Conservation (phyloP, 1,284 basidiomycete species). For the Fistulinella staudtii region DNA sequence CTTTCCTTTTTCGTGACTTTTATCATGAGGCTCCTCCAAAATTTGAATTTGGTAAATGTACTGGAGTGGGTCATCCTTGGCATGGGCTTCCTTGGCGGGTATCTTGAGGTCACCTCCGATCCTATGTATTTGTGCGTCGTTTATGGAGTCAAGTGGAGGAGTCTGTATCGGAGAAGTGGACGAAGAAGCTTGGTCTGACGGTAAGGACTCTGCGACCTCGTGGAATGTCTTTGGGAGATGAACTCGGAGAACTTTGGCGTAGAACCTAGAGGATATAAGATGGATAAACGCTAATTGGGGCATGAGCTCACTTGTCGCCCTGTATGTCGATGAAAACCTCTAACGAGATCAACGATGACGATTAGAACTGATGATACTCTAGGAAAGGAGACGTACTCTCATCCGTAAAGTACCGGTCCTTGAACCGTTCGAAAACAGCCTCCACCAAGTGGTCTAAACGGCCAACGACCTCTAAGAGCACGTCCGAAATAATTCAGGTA, state of each 20-base stretch:
- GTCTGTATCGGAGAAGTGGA: constrained; percentile 27
- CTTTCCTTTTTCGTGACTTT: constrained; percentile 58
- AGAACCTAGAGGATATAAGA: constrained; percentile 53
- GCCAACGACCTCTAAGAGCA: constrained; percentile 81
- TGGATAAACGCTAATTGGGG: constrained; percentile 18
- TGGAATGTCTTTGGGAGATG: constrained; percentile 61
- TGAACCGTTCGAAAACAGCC: constrained; percentile 91
- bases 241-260: constrained; percentile 71
- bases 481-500: constrained; percentile 12
- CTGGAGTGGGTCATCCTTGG: constrained; percentile 72
- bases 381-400: constrained; percentile 64
- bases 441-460: constrained; percentile 94
- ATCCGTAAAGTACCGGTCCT: constrained; percentile 87
- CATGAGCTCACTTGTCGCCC: constrained; percentile 67
- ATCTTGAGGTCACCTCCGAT: constrained; percentile 80
- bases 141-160: constrained; percentile 35
- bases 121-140: constrained; percentile 53
- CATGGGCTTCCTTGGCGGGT: constrained; percentile 65
- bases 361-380: constrained; percentile 18
- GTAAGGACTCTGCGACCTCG: constrained; percentile 40
- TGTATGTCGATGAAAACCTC: constrained; percentile 81
- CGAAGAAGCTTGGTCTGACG: constrained; percentile 29
- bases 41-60: constrained; percentile 92
- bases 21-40: constrained; percentile 69
- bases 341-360: constrained; percentile 35